A percentile compares a stretch with the other conserved stretches of the same genome.
phyloP scores from a whole-genome alignment of 495 filamentous ascomycete species.

The Neurospora sp. region DNA sequence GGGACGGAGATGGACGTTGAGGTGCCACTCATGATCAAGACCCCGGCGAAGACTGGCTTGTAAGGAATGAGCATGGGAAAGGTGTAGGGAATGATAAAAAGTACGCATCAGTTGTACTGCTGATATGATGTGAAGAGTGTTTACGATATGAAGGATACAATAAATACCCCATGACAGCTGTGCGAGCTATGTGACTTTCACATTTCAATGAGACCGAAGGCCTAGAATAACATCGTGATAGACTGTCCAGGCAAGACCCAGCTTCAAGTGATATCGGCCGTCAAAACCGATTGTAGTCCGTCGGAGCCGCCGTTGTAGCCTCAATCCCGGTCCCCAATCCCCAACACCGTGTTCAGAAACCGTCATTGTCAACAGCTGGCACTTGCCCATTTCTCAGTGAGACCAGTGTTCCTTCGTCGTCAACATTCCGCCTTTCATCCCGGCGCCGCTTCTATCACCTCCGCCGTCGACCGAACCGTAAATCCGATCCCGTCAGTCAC shows the following conservation, averaged over 20 bases:
- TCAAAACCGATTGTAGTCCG: no score
- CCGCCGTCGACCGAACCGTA: background rate
- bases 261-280: background rate
- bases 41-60: constrained; percentile 4
- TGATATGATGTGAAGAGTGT: background rate
- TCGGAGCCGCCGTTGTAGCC: no score
- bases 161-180: background rate
- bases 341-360: no score
- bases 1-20: constrained; percentile 12
- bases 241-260: background rate
- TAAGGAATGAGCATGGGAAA: background rate
- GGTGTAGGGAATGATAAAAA: background rate
- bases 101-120: background rate
- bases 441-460: background rate
- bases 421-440: background rate
- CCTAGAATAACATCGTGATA: background rate
- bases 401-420: background rate
- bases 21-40: constrained; percentile 19
- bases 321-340: no score
- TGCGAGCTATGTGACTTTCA: background rate
- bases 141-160: background rate
- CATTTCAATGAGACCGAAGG: no score
- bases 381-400: background rate
- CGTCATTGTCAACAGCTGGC: background rate
- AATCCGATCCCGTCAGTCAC: background rate